Base-by-base conservation (phyloP, 495 filamentous ascomycete species). In the Aspergillus kassunensis region DNA sequence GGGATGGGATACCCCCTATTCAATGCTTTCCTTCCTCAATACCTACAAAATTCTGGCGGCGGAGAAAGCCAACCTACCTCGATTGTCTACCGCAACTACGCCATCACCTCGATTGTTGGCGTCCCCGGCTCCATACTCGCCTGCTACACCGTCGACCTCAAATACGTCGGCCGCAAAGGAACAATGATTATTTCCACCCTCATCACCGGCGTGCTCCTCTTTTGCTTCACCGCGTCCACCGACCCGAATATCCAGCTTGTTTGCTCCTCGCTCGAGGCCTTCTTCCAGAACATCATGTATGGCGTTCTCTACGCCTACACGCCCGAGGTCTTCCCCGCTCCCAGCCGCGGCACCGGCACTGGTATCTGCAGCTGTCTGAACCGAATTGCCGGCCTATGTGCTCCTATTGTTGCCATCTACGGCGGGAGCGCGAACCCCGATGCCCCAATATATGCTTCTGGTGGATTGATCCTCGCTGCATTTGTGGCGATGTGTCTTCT, bases 281-380 rank as follows among this genome's bases (percentile, higher is more conserved):
- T 83, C 63, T 81, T 80, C 73, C 79, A 83, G 64, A 83, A 83
- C 58, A 78, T 82, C 63, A 81, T 81, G 80, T 83, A 83, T 54
- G 80, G 80, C 18, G 80, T 83, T 3, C 65, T 84, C 7, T 83
- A 82, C 58, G 77, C 77, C 31, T 81, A 81, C 59, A 83, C 81
- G 0, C 81, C 81, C 1, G 81, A 84, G 53, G 78, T 82, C 12
- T 82, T 83, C 66, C 79, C 81, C 0, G 78, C 78, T 12, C 77
- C 78, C 0, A 75, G 76, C 59, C 72, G 81, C 23, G 81, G 81
- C 12, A 82, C 79, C 1, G 81, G 76, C 4, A 80, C 77, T 5
- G 81, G 81, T 25, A 80, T 84, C 23, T 72, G 73, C 11, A 78
- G 75, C 51, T 77, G 75, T 50, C 56, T 85, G 49, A 83, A 83